Percentiles rank a stretch among this genome's conserved stretches.
Evolutionary conservation across 768 basidiomycete species (phyloP).

Genomic region (Tylopilus rubrobrunneus): DNA sequence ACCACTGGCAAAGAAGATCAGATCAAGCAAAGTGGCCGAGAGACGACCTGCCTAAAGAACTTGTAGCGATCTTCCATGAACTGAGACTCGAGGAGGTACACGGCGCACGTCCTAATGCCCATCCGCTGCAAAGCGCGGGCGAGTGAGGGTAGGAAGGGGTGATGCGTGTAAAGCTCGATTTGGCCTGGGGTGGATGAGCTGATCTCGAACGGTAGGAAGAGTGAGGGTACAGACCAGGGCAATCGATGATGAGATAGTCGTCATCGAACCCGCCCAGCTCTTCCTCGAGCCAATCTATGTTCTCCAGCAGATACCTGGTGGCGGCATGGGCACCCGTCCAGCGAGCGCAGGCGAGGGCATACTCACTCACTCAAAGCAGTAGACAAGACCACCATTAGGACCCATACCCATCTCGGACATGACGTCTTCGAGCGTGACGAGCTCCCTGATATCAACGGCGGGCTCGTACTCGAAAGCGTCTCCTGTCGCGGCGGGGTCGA

Average conservation of each 20-base stretch:
- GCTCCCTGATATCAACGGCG: conserved; percentile 87
- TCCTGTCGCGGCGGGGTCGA: conserved; percentile 89
- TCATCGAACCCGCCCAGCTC: conserved; percentile 93
- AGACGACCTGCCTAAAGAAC: conserved; percentile 72
- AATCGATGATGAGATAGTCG: conserved; percentile 92
- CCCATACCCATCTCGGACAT: conserved; percentile 95
- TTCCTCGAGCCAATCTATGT: conserved; percentile 98
- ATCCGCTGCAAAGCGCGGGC: conserved; percentile 71
- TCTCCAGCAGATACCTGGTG: conserved; percentile 86
- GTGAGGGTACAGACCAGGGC: conserved; percentile 59
- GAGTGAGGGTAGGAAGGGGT: conserved; percentile 91
- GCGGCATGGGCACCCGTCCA: background rate
- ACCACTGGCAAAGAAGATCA: conserved; percentile 49
- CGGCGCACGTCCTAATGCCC: conserved; percentile 82
- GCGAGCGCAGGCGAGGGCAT: conserved; percentile 10
- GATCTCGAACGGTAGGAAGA: background rate
- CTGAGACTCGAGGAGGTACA: conserved; percentile 94
- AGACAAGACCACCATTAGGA: conserved; percentile 94
- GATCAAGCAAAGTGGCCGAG: background rate
- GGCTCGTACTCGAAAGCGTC: conserved; percentile 91
- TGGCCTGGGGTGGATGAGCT: conserved; percentile 56
- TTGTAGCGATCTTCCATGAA: conserved; percentile 99
- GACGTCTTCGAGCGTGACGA: conserved; percentile 90
- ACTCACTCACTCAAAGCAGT: conserved; percentile 98
- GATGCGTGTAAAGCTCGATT: conserved; percentile 98